phyloP scores from a whole-genome alignment of 2,329 filamentous ascomycete species.

The Cladosporium phlei region DNA sequence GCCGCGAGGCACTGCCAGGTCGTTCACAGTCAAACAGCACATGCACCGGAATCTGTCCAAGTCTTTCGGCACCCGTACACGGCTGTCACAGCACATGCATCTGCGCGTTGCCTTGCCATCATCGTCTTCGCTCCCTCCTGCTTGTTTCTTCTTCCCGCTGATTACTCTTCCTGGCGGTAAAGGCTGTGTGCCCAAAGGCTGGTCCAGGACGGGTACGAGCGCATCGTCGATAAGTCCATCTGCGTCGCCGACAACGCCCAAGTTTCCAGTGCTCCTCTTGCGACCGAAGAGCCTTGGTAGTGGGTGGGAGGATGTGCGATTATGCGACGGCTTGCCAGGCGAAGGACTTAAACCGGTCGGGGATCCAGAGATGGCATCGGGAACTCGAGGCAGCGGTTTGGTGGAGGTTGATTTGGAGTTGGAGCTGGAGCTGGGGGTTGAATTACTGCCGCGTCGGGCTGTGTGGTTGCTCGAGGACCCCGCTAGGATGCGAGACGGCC shows the following conservation, averaged over 20 bases:
- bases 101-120: constrained; percentile 61
- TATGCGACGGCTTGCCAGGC: constrained; percentile 24
- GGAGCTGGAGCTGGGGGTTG: constrained; percentile 14
- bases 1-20: constrained; percentile 47
- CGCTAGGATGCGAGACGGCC: constrained; percentile 30
- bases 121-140: constrained; percentile 33
- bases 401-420: constrained; percentile 16
- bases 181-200: constrained; percentile 28
- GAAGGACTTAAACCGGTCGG: constrained; percentile 14
- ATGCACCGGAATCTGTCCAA: constrained; percentile 74
- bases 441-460: constrained; percentile 1
- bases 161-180: constrained; percentile 24
- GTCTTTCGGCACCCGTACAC: constrained; percentile 72
- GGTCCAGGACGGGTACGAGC: constrained; percentile 35
- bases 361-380: constrained; percentile 19
- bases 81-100: constrained; percentile 81
- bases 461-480: constrained; percentile 15
- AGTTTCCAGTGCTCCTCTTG: constrained; percentile 45
- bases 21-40: constrained; percentile 80
- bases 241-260: constrained; percentile 24
- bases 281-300: constrained; percentile 67
- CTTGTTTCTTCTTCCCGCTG: constrained; percentile 25
- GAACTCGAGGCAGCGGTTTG: constrained; percentile 23
- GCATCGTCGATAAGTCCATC: constrained; percentile 42
- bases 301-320: constrained; percentile 72